Evolutionary conservation across 371 early-diverging fungal genomes (phyloP), one percentile per base, ranked within the genome.

Genomic region (Lichtheimia corymbifera): DNA sequence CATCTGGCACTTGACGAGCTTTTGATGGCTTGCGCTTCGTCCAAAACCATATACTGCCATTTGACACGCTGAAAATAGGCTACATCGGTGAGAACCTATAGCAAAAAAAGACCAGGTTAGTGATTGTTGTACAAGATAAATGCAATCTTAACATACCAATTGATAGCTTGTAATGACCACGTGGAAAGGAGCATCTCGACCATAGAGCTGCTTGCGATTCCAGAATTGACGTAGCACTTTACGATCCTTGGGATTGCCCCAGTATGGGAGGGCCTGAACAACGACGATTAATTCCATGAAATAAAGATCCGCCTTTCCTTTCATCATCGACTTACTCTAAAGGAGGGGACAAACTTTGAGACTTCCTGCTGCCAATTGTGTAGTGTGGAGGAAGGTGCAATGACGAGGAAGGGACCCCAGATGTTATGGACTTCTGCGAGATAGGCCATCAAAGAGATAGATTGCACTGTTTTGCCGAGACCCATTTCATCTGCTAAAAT

Each of bases 351-450:
- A 81, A 98, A 98, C 59, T 88, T 88, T 15, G 90, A 70, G 42
- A 98, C 84, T 80, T 99, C 99, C 59, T 96, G 91, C 70, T 93
- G 93, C 99, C 99, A 99, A 73, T 99, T 98, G 71, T 97, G 97
- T 55, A 99, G 82, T 0, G 98, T 98, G 15, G 96, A 95, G 0
- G 96, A 91, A 4, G 98, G 98, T 0, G 97, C 93, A 65, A 99
- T 92, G 13, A 99, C 92, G 59, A 99, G 76, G 77, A 97, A 98
- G 0, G 97, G 98, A 15, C 98, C 98, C 92, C 93, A 93, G 52
- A 97, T 92, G 66, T 91, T 90, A 65, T 97, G 91, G n/a, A 74
- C 74, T 64, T 93, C 93, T 1, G 93, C 92, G 24, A 98, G 72
- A 66, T 95, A 89, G 11, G 95, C 93, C 77, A 99, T 83, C 42